Conservation (phyloP, 345 rosid species). For the Citrus australasica region DNA sequence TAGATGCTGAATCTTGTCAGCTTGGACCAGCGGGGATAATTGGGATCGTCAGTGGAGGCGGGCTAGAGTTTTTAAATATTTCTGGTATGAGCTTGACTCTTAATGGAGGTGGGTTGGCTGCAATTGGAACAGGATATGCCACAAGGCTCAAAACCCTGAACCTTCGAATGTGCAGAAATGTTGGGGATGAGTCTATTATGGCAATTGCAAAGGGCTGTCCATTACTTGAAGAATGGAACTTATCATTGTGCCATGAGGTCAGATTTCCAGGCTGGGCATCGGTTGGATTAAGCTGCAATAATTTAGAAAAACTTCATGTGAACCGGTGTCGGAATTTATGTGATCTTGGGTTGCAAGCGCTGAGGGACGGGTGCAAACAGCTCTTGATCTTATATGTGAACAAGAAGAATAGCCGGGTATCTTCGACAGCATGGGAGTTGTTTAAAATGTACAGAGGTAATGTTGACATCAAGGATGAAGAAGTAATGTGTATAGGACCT, state of each 20-base stretch:
- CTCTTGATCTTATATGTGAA: slow-evolving; percentile 50
- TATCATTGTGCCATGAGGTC: slow-evolving; percentile 63
- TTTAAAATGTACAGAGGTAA: slow-evolving; percentile 47
- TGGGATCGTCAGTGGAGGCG: slow-evolving; percentile 63
- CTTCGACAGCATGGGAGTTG: slow-evolving; percentile 39
- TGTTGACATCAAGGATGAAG: slow-evolving; percentile 42
- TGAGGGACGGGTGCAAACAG: slow-evolving; percentile 58
- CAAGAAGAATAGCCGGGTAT: slow-evolving; percentile 25
- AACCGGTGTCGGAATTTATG: slow-evolving; percentile 63
- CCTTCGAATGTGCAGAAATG: slow-evolving; percentile 54
- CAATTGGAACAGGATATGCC: slow-evolving; percentile 53
- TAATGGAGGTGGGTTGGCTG: slow-evolving; percentile 33
- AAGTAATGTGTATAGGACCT: slow-evolving; percentile 50
- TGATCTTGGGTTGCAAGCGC: slow-evolving; percentile 51
- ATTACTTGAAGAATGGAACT: slow-evolving; percentile 63
- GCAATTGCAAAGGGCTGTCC: slow-evolving; percentile 80
- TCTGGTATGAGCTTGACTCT: slow-evolving; percentile 27
- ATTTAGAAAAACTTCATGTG: slow-evolving; percentile 63
- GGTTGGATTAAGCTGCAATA: slow-evolving; percentile 47
- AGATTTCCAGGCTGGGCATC: slow-evolving; percentile 60
- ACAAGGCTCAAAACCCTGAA: slow-evolving; percentile 51
- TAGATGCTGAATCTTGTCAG: slow-evolving; percentile 57
- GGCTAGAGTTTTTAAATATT: slow-evolving; percentile 55
- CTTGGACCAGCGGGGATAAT: slow-evolving; percentile 50
- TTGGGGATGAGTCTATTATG: slow-evolving; percentile 54